These are phyloP conservation scores for Tetrahymena borealis DNA, from an alignment of 73 alveolate genomes.

Conservation along the genomic window DNA sequence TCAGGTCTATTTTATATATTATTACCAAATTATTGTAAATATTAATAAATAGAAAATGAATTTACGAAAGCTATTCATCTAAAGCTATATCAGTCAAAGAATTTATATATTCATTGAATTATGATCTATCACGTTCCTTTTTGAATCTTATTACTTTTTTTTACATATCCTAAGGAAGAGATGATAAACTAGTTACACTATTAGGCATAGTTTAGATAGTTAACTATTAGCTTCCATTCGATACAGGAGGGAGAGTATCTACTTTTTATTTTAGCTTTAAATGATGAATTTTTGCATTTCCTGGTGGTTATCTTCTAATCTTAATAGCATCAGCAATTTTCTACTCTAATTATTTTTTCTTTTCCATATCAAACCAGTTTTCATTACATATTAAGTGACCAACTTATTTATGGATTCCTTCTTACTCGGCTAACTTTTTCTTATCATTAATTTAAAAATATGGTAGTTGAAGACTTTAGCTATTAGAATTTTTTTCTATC, in stretches of 20 bases:
- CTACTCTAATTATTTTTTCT: background rate
- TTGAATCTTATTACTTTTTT: background rate
- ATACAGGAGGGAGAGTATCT: background rate
- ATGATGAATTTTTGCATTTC: background rate
- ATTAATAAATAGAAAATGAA: background rate
- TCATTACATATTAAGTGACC: background rate
- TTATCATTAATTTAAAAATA: background rate
- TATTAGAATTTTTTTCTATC: background rate
- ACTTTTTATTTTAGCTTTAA: background rate
- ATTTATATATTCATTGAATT: background rate
- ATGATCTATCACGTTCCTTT: background rate
- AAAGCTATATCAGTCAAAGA: background rate
- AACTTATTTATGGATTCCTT: background rate
- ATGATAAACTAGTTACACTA: background rate
- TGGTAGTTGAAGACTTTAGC: background rate
- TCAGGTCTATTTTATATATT: background rate
- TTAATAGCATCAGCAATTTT: background rate
- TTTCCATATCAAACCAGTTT: background rate
- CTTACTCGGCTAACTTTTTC: background rate
- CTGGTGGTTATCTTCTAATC: background rate
- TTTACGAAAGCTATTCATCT: background rate
- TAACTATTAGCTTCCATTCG: background rate
- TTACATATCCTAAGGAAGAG: background rate
- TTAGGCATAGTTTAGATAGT: background rate
- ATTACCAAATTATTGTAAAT: background rate